Evolutionary conservation across 2,329 filamentous ascomycete genomes (phyloP).

Genomic region (Calonectria ilicicola): DNA sequence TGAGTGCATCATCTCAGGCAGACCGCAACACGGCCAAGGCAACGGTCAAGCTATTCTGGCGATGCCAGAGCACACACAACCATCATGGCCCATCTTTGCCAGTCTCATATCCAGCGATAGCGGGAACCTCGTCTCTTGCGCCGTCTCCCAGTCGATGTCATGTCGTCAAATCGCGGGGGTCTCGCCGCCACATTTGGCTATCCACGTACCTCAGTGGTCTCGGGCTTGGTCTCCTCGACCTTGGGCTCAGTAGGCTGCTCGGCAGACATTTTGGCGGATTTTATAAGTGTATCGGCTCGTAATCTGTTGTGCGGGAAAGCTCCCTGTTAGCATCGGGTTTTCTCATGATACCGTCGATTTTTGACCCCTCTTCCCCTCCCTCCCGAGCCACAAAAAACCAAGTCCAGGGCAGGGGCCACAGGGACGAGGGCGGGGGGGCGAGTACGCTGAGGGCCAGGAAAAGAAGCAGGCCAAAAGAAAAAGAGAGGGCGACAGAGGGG

Average conservation of each 20-base stretch:
- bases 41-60: not conserved
- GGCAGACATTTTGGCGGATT: conserved; percentile 58
- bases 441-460: not conserved
- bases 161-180: conserved; percentile 17
- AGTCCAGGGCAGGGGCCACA: conserved; percentile 17
- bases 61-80: not conserved
- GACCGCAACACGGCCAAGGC: conserved; percentile 3
- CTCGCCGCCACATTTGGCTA: conserved; percentile 8
- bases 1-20: not conserved
- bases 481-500: not conserved
- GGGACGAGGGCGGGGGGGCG: not conserved
- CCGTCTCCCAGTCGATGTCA: conserved; percentile 1
- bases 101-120: not conserved
- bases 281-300: conserved; percentile 16
- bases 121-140: not conserved
- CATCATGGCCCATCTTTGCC: not conserved
- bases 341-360: conserved; percentile 13
- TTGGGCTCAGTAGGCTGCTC: conserved; percentile 66
- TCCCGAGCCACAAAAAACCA: not conserved
- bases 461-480: not conserved
- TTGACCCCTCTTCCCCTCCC: conserved; percentile 20
- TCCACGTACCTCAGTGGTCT: conserved; percentile 43
- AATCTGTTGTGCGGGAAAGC: not conserved
- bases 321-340: conserved; percentile 12
- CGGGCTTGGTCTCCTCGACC: conserved; percentile 55